Conservation (phyloP, 2,329 filamentous ascomycete species). For the Volutella citrinella region DNA sequence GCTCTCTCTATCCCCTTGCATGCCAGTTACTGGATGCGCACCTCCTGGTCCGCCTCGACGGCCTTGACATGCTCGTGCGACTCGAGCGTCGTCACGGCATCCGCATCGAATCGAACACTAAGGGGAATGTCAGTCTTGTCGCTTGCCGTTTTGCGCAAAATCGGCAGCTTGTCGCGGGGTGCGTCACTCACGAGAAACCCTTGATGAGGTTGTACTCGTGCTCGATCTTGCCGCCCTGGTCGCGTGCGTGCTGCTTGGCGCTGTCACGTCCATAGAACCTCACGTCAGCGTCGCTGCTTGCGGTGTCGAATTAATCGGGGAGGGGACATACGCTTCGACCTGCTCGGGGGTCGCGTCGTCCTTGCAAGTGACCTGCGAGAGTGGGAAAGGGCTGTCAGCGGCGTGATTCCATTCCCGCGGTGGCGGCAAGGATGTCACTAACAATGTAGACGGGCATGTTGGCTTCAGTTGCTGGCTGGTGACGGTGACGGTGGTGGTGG, state of each 20-base stretch:
- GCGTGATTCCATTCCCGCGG: too few species aligned
- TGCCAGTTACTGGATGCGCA: slow-evolving; percentile 64
- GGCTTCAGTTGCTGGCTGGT: slow-evolving; percentile 12
- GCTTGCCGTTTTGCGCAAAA: not conserved
- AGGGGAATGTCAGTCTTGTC: slow-evolving; percentile 2
- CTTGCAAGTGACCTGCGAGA: slow-evolving; percentile 73
- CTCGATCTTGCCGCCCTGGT: slow-evolving; percentile 79
- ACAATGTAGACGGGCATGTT: slow-evolving; percentile 59
- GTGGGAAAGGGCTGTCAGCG: slow-evolving; percentile 14
- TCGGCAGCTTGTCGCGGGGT: too few species aligned
- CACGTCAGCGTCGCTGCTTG: too few species aligned
- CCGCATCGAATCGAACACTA: slow-evolving; percentile 72
- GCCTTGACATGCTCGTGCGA: slow-evolving; percentile 67
- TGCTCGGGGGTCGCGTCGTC: slow-evolving; percentile 63
- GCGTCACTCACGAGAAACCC: slow-evolving; percentile 83
- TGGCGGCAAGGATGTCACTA: slow-evolving; percentile 20
- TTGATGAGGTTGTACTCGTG: slow-evolving; percentile 87
- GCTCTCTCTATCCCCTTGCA: too few species aligned
- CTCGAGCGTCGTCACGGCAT: slow-evolving; percentile 63
- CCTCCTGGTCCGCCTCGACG: slow-evolving; percentile 71
- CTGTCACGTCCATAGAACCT: slow-evolving; percentile 43
- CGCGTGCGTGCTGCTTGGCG: slow-evolving; percentile 70
- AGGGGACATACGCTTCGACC: slow-evolving; percentile 60
- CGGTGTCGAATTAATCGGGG: too few species aligned
- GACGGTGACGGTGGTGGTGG: slow-evolving; percentile 11